Conservation (phyloP, 2,329 filamentous ascomycete species). For the Aspergillus jensenii region DNA sequence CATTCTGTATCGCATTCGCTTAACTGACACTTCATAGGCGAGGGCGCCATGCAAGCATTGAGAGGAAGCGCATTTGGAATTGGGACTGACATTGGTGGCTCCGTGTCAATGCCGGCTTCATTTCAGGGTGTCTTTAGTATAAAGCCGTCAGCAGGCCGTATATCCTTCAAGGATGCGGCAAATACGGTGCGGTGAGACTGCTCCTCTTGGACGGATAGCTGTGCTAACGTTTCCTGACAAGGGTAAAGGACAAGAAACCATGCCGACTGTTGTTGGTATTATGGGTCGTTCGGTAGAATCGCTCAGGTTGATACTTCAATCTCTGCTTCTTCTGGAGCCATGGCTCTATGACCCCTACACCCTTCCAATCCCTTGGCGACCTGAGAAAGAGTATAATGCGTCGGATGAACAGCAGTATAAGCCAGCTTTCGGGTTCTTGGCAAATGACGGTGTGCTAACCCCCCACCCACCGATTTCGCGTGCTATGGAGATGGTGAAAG, state of each 20-base stretch:
- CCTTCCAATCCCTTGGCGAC: slow-evolving; percentile 37
- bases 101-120: slow-evolving; percentile 10
- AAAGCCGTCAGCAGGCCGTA: slow-evolving; percentile 9
- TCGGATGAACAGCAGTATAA: neutral
- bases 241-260: slow-evolving; percentile 8
- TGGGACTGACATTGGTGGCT: slow-evolving; percentile 10
- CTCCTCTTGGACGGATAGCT: neutral
- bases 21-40: slow-evolving; percentile 6
- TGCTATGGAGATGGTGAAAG: slow-evolving; percentile 9
- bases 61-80: slow-evolving; percentile 12
- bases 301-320: slow-evolving; percentile 29
- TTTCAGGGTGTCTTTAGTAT: slow-evolving; percentile 9
- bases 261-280: slow-evolving; percentile 29
- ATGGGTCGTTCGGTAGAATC: slow-evolving; percentile 29
- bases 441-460: slow-evolving; percentile 9
- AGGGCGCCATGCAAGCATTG: slow-evolving; percentile 11
- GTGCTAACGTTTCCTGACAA: neutral
- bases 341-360: slow-evolving; percentile 40
- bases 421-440: slow-evolving; percentile 8
- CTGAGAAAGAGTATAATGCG: slow-evolving; percentile 6
- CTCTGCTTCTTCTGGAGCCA: slow-evolving; percentile 34
- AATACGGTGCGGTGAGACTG: slow-evolving; percentile 6
- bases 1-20: neutral
- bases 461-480: slow-evolving; percentile 8
- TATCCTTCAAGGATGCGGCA: slow-evolving; percentile 9